phyloP scores from a whole-genome alignment of 139 green algal genomes.

The Zygnema cylindricum region DNA sequence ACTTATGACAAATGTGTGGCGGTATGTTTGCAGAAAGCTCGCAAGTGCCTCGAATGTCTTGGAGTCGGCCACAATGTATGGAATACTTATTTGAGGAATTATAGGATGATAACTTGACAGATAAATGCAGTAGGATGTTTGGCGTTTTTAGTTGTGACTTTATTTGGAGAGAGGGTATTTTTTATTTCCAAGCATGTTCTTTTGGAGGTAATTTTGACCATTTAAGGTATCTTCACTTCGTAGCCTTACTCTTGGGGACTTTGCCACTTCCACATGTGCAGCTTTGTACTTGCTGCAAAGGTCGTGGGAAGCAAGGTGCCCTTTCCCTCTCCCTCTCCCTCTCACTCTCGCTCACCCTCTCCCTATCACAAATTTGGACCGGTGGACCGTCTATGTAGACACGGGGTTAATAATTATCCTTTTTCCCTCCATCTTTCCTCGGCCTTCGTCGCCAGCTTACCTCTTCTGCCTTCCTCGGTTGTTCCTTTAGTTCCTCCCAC shows the following conservation, averaged over 20 bases:
- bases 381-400: no score
- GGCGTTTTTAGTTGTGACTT: no score
- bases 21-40: not conserved
- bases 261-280: not conserved
- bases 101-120: not conserved
- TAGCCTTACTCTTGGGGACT: no score
- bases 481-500: not conserved
- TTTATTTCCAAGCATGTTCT: not conserved
- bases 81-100: not conserved
- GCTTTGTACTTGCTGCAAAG: conserved; percentile 8
- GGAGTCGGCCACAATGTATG: not conserved
- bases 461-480: no score
- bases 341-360: no score
- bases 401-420: not conserved
- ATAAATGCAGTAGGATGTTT: not conserved
- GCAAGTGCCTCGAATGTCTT: not conserved
- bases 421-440: no score
- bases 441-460: no score
- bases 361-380: no score
- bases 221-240: not conserved
- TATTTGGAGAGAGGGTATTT: not conserved
- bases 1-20: no score
- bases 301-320: conserved; percentile 3
- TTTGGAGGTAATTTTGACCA: not conserved
- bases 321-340: not conserved